Base-by-base conservation (phyloP, 768 basidiomycete genomes). In the Mycena maculata region DNA sequence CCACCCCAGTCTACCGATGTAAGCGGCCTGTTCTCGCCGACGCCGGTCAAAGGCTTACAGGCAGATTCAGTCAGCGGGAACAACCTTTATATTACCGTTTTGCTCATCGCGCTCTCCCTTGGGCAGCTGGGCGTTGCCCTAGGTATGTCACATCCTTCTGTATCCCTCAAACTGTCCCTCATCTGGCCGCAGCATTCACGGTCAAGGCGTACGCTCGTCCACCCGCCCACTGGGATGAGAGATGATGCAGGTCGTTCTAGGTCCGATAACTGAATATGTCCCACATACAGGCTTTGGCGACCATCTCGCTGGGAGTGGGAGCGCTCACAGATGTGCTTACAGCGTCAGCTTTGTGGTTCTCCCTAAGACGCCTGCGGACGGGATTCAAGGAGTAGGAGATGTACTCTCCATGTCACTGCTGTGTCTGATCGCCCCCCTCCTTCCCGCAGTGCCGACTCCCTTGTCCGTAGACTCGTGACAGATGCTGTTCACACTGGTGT, bases 401-500 rank as follows among this genome's bases (percentile, higher is more conserved):
- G n/a, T 23, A 5, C 44, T 23, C 41, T 22, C 20, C 13, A 3
- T 23, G 2, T 6, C 8, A 45, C 3, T 22, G 20, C 9, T 23
- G 11, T 47, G 22, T 27, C 45, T 22, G 4, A 47, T 13, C 23
- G 2, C 23, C 45, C 10, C 13, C 25, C 4, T 30, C 13, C 36
- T 42, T 27, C 15, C 1, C 12, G 3, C 73, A 90, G 89, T 52
- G 85, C 86, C 42, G 85, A 91, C 73, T 86, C 87, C 5, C 78
- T 91, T 10, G 85, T 92, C 31, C 87, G 85, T 67, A 84, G 75
- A 30, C 76, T 92, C 9, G 85, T 83, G 25, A 72, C 83, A 49
- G 90, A 90, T 70, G 89, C 91, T 12, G 83, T 92, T 38, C 90
- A 88, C 67, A 91, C 90, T 0, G 91, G 91, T 27, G 79, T 83